A percentile compares a stretch with the other conserved stretches of the same genome.
Evolutionary conservation across 1,139 yeast species (phyloP).

Genomic region (Candida labiduridarum): DNA sequence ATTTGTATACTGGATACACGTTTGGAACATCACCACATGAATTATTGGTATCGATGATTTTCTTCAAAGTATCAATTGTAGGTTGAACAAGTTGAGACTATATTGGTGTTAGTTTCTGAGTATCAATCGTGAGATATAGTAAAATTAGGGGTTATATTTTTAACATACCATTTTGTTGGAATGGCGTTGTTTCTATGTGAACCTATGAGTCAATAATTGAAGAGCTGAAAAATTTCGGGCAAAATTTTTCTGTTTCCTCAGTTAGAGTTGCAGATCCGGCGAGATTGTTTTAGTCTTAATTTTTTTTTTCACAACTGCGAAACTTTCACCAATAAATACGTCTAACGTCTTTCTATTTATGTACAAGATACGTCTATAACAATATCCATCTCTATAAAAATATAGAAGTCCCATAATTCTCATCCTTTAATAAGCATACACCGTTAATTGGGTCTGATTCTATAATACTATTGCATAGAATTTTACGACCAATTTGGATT

Average conservation of each 20-base stretch:
- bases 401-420: slow-evolving; percentile 3
- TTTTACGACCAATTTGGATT: slow-evolving; percentile 43
- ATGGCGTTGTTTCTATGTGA: background rate
- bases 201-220: slow-evolving; percentile 1
- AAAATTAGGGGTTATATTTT: too few relatives aligned
- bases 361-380: background rate
- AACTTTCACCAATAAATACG: too few relatives aligned
- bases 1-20: slow-evolving; percentile 78
- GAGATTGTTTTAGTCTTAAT: too few relatives aligned
- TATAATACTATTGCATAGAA: slow-evolving; percentile 43
- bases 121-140: too few relatives aligned
- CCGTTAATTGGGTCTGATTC: slow-evolving; percentile 39
- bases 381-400: background rate
- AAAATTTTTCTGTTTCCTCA: background rate
- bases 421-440: slow-evolving; percentile 31
- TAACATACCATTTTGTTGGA: background rate
- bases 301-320: too few relatives aligned
- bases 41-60: slow-evolving; percentile 44
- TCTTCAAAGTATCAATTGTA: slow-evolving; percentile 49
- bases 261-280: too few relatives aligned
- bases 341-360: background rate
- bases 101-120: background rate
- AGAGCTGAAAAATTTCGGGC: background rate
- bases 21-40: slow-evolving; percentile 41
- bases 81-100: slow-evolving; percentile 55